Evolutionary conservation across 345 rosid species (phyloP).

Genomic region (Rubroshorea leprosula): DNA sequence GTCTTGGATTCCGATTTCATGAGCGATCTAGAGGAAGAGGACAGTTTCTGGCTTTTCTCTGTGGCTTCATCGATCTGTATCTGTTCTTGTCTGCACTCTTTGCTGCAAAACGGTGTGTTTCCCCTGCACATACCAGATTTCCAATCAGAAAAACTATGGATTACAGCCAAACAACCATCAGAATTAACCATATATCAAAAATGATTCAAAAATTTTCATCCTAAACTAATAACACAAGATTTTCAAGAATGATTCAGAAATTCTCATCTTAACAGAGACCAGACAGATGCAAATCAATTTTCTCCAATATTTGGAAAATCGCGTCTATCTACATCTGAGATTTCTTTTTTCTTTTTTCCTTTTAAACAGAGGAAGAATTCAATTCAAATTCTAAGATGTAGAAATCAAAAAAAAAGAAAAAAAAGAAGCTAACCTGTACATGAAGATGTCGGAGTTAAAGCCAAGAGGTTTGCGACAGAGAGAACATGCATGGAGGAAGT

Average conservation of each 20-base stretch:
- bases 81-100: slow-evolving; percentile 79
- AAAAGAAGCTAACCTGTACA: slow-evolving; percentile 62
- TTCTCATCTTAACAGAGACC: background rate
- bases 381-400: too few species aligned
- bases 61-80: slow-evolving; percentile 57
- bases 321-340: background rate
- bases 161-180: background rate
- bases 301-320: background rate
- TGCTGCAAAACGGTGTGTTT: slow-evolving; percentile 65
- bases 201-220: background rate
- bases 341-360: background rate
- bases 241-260: background rate
- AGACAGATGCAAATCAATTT: background rate
- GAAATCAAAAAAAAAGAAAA: background rate
- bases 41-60: slow-evolving; percentile 42
- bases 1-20: slow-evolving; percentile 40
- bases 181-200: background rate
- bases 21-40: slow-evolving; percentile 48
- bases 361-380: background rate
- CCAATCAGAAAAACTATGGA: background rate
- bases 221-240: slow-evolving; percentile 1
- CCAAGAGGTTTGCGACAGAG: slow-evolving; percentile 65
- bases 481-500: slow-evolving; percentile 68
- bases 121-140: slow-evolving; percentile 38
- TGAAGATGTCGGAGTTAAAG: slow-evolving; percentile 66